These are phyloP conservation scores for Phylloporus sp. DNA, from an alignment of 768 basidiomycete species.

Conservation along the genomic window DNA sequence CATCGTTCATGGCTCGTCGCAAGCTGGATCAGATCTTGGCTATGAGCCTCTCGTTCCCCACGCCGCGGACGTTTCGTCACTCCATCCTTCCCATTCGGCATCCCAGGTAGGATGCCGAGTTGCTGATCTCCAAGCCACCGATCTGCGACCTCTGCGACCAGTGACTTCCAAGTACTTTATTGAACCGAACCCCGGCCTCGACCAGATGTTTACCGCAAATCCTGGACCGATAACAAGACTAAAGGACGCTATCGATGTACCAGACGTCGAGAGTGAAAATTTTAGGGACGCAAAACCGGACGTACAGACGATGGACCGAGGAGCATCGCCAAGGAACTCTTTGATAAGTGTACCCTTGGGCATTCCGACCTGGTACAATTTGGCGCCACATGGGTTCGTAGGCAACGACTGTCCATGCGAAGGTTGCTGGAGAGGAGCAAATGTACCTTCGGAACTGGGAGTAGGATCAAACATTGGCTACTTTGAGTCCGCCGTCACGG, in stretches of 20 bases:
- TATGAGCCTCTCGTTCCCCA: background rate
- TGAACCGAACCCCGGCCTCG: background rate
- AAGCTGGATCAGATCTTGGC: constrained; percentile 25
- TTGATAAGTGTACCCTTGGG: constrained; percentile 2
- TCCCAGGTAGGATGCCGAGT: constrained; percentile 39
- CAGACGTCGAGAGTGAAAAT: background rate
- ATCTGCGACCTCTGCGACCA: background rate
- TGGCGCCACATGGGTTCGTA: constrained; percentile 7
- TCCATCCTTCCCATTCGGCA: constrained; percentile 53
- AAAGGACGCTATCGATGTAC: background rate
- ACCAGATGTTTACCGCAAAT: background rate
- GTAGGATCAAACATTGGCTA: background rate
- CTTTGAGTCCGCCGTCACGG: background rate
- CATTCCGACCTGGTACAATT: constrained; percentile 9
- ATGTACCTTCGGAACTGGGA: background rate
- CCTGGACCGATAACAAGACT: background rate
- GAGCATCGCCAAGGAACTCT: constrained; percentile 4
- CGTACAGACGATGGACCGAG: background rate
- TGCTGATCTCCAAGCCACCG: constrained; percentile 3
- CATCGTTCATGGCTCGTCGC: constrained; percentile 6
- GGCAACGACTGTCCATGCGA: constrained; percentile 11
- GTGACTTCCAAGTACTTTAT: constrained; percentile 15
- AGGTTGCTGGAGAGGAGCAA: background rate
- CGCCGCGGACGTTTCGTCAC: constrained; percentile 22
- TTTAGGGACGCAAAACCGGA: background rate